Percentiles rank a stretch among this genome's conserved stretches.
These are phyloP conservation scores for Dioscorea dumetorum DNA, from an alignment of 106 monocot species.

Conservation along the genomic window DNA sequence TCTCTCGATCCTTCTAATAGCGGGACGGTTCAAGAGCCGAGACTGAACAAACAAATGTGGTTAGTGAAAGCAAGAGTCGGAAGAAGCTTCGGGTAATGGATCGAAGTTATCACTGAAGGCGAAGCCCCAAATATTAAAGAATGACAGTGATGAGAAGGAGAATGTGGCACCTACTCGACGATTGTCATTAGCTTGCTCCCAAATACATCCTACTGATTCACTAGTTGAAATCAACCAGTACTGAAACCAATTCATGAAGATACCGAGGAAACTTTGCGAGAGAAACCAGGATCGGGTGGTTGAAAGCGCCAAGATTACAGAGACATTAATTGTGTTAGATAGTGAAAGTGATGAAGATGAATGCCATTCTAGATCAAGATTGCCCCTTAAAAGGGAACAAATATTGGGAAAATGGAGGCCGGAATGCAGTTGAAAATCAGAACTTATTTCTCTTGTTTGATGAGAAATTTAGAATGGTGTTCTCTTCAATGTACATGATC, in stretches of 20 bases:
- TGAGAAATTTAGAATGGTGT: neutral
- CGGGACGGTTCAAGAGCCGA: conserved; percentile 20
- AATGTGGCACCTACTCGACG: conserved; percentile 15
- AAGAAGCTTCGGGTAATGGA: conserved; percentile 35
- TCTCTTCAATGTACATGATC: neutral
- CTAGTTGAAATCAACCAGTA: neutral
- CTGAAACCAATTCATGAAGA: neutral
- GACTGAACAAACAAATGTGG: conserved; percentile 2
- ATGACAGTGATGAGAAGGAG: conserved; percentile 31
- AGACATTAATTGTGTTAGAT: conserved; percentile 54
- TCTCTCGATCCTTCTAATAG: neutral
- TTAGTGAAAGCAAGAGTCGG: conserved; percentile 13
- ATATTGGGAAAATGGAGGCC: conserved; percentile 6
- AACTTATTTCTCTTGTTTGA: neutral
- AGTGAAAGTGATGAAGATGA: conserved; percentile 68
- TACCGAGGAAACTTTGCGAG: neutral
- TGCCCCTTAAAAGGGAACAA: conserved; percentile 24
- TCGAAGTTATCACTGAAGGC: conserved; percentile 27
- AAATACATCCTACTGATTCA: conserved; percentile 3
- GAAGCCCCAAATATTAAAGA: neutral
- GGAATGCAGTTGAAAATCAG: neutral
- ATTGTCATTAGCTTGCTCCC: conserved; percentile 6
- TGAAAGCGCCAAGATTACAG: conserved; percentile 8
- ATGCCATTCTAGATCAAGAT: conserved; percentile 23
- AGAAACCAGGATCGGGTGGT: conserved; percentile 1